phyloP scores from a whole-genome alignment of 1,284 basidiomycete genomes.

The Tylopilus sp. region DNA sequence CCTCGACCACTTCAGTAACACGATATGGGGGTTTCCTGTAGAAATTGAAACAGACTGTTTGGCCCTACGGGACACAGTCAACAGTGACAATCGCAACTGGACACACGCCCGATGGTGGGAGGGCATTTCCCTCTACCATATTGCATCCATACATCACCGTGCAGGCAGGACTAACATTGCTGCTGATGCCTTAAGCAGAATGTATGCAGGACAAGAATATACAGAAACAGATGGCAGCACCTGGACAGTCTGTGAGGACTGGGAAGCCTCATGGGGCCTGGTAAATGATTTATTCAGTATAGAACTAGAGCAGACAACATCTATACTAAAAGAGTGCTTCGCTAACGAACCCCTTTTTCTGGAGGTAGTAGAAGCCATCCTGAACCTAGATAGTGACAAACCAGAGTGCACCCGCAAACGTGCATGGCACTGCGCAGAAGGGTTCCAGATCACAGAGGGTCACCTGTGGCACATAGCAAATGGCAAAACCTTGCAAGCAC shows the following conservation, averaged over 20 bases:
- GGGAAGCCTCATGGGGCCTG: constrained; percentile 27
- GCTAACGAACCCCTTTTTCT: constrained; percentile 13
- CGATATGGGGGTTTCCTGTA: constrained; percentile 16
- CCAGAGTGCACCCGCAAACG: not conserved
- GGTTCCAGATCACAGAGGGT: constrained; percentile 24
- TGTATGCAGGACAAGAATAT: constrained; percentile 15
- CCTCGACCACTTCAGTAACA: constrained; percentile 20
- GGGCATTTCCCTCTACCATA: too few species aligned
- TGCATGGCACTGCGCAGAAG: not conserved
- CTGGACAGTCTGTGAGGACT: constrained; percentile 33
- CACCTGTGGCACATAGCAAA: constrained; percentile 27
- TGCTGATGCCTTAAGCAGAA: constrained; percentile 13
- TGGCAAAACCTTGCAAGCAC: not conserved
- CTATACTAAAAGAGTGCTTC: constrained; percentile 19
- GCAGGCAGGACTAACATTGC: too few species aligned
- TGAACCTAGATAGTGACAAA: not conserved
- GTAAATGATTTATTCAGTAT: constrained; percentile 30
- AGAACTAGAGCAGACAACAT: too few species aligned
- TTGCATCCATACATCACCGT: too few species aligned
- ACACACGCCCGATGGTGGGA: constrained; percentile 19
- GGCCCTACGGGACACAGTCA: constrained; percentile 6
- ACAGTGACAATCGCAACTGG: too few species aligned
- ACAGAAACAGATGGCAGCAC: not conserved
- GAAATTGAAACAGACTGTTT: constrained; percentile 3
- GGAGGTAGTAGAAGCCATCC: constrained; percentile 9